Base-by-base conservation (phyloP, 129 eudicot genomes). In the Pseudognaphalium luteoalbum region DNA sequence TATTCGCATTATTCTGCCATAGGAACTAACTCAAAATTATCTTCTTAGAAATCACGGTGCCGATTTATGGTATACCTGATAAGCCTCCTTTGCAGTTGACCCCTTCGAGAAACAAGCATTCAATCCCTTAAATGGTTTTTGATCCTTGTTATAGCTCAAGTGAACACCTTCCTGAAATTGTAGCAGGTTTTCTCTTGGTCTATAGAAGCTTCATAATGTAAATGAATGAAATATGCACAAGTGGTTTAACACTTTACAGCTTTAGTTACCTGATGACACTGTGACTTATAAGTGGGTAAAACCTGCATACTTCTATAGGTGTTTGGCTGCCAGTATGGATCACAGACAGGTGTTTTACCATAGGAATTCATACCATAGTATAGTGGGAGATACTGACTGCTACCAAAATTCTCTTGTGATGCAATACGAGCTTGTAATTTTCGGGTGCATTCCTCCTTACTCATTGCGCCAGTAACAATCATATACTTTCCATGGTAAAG, bases 401-500 rank as follows among this genome's bases (percentile, higher is more conserved):
- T 56, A 37, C 25, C 67, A 11, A 66, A 3, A 34, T 35, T 44
- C 28, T 16, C 47, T 68, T 78, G 70, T 58, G 78, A 39, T 66
- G 81, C 12, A 30, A 59, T 77, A 39, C 62, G 59, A 66, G 68
- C 67, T 47, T 47, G 54, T 14, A 47, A 4, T 12, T 47, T 12
- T 47, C 54, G 54, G 54, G n/a, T 47, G 12, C 54, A 47, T 47
- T 47, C 54, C 54, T 77, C 87, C 71, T 41, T 66, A 66, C 66
- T 29, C 74, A 57, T 59, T 69, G 85, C 87, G 59, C 71, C 70
- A 47, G 52, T 21, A 62, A 86, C 86, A 71, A 74, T 64, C 72
- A 83, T 72, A 68, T 59, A 7, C 74, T 56, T 74, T 52, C 87
- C 87, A 57, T 74, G 78, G 56, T 77, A 71, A 64, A 65, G 8